Evolutionary conservation across 345 rosid genomes (phyloP), one percentile per base, ranked within the genome.

Genomic region (Angophora floribunda): DNA sequence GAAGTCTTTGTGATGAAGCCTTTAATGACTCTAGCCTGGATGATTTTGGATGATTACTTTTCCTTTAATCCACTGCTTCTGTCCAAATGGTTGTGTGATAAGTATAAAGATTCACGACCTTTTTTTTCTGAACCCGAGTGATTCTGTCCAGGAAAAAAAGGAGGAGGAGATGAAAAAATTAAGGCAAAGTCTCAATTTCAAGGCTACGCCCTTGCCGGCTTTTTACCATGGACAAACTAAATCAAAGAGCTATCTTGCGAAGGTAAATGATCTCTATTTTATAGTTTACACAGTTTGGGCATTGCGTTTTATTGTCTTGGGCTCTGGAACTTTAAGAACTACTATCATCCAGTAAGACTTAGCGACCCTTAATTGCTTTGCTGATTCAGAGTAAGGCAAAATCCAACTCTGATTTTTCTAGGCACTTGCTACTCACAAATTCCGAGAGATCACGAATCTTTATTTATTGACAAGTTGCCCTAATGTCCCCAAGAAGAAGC

Each of bases 101-200:
- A 75, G 4, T 75, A 19, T 36, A 75, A 67, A 17, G 26, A 36
- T 36, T 36, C 26, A 1, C 22, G 26, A 6, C 63, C 52, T 84
- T 59, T 52, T 52, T 86, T 67, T 49, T 24, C 24, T 86, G 50
- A 36, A 30, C 10, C 82, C 0, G 49, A 17, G 52, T 70, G 59
- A 11, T 51, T 16, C 53, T 67, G 28, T 85, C 47, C 94, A 95
- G 97, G 93, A 91, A 65, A 89, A 89, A 65, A 94, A 80, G 88
- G 93, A 88, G 67, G 89, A 87, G 45, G 95, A 91, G 87, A 90
- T 67, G 44, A 90, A 90, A 91, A 93, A 87, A n/a, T 85, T 61
- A 45, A 90, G 95, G 70, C 92, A 93, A 89, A 93, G 89, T 89
- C 86, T 87, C 51, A 91, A 91, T 89, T 90, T 90, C 90, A 95